Evolutionary conservation across 2,329 filamentous ascomycete species (phyloP), one percentile per base, ranked within the genome.

Genomic region (Periconia sp.): DNA sequence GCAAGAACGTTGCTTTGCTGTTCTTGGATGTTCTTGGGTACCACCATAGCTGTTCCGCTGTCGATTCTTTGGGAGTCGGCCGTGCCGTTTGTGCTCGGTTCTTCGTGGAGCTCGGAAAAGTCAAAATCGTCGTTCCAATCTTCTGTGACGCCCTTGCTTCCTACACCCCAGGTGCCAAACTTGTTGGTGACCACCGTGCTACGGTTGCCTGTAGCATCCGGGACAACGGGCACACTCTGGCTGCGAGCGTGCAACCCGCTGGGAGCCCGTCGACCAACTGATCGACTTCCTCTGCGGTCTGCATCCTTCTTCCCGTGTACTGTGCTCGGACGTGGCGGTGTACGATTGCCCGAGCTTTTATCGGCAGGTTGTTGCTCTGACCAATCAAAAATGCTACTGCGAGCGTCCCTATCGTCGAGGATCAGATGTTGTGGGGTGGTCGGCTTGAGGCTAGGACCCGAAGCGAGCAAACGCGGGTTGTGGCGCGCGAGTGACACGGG

Each of bases 101-200:
- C 57, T 30, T 79, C 76, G 18, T 75, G 70, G 10, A 71, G 63
- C 34, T 83, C 80, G 16, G 80, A 79, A 63, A 92, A 92, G 47
- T 92, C 88, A 57, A 95, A 94, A 65, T 95, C 89, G 51, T 92
- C 88, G 57, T 92, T 89, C 89, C 89, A 95, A 61, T 94, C 89
- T 65, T 95, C 89, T 48, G 86, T 92, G 9, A 85, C 85, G 12
- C 83, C 86, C 67, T 92, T 92, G 50, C 83, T 85, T n/a, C 86
- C 84, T 29, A 90, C 73, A 2, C 87, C 88, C 88, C 88, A 92
- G 1, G 88, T 92, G 30, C 88, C 87, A 61, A 90, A 92, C 59
- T 91, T 92, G 39, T 68, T 80, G n/a, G 81, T 61, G 68, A 76
- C 67, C 73, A 87, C 61, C 67, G 69, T 61, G 68, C 78, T 65